Conservation (phyloP, 2,329 filamentous ascomycete genomes). For the Arthrinium puccinioides region DNA sequence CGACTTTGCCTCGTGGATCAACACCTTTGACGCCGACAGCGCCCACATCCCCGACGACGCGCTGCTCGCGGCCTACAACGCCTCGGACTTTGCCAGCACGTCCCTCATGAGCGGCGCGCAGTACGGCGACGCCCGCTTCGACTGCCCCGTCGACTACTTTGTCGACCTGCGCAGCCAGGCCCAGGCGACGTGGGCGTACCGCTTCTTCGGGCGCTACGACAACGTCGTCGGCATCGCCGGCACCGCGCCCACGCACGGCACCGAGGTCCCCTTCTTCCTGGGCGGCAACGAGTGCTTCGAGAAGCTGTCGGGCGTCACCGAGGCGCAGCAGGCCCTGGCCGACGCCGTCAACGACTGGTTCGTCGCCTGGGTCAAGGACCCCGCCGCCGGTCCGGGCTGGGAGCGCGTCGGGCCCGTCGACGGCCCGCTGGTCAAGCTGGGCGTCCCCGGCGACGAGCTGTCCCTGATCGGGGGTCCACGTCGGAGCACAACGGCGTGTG, state of each 20-base stretch:
- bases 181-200: conserved; percentile 35
- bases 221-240: conserved; percentile 29
- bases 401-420: conserved; percentile 20
- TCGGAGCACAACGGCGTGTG: conserved; percentile 25
- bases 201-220: conserved; percentile 33
- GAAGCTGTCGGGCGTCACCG: conserved; percentile 23
- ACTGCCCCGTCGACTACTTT: conserved; percentile 32
- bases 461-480: conserved; percentile 18
- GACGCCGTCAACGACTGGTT: conserved; percentile 34
- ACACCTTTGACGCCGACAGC: conserved; percentile 30
- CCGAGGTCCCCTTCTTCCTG: conserved; percentile 37
- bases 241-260: conserved; percentile 28
- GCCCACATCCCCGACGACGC: conserved; percentile 26
- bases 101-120: conserved; percentile 33
- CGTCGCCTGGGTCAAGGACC: conserved; percentile 36
- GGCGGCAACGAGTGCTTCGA: conserved; percentile 36
- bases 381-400: conserved; percentile 33
- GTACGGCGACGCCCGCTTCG: conserved; percentile 38
- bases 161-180: conserved; percentile 27
- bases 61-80: conserved; percentile 25
- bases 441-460: conserved; percentile 26
- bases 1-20: conserved; percentile 22
- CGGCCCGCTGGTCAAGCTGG: conserved; percentile 23
- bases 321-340: conserved; percentile 30
- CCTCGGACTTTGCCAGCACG: conserved; percentile 26